These are phyloP conservation scores for Eugenia klotzschiana DNA, from an alignment of 441 rosid genomes.

Conservation along the genomic window DNA sequence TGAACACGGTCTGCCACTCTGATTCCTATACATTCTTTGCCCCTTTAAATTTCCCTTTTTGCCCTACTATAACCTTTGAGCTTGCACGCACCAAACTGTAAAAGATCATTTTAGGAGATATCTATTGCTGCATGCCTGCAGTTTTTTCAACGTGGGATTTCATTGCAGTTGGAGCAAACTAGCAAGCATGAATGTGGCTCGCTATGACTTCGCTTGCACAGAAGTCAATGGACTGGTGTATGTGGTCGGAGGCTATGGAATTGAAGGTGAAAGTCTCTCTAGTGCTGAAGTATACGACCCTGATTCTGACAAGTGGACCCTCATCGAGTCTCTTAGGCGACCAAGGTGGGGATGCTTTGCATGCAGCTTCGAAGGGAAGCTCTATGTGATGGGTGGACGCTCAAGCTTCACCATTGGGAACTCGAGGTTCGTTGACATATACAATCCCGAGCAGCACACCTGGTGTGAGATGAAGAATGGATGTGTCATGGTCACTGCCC, in stretches of 20 bases:
- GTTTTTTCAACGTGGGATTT: background rate
- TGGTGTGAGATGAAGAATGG: conserved; percentile 88
- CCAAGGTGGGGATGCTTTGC: conserved; percentile 94
- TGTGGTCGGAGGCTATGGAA: conserved; percentile 73
- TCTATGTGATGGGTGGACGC: conserved; percentile 97
- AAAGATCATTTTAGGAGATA: background rate
- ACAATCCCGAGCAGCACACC: conserved; percentile 45
- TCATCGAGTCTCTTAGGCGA: conserved; percentile 67
- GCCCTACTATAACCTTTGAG: background rate
- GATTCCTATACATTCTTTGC: background rate
- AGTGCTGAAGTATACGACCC: conserved; percentile 80
- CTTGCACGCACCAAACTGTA: background rate
- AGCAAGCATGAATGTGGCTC: conserved; percentile 64
- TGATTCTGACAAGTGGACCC: conserved; percentile 44
- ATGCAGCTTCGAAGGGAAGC: conserved; percentile 63
- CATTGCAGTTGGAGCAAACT: conserved; percentile 76
- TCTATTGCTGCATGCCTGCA: background rate
- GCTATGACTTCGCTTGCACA: conserved; percentile 80
- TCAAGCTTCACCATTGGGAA: conserved; percentile 91
- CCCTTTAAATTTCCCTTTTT: background rate
- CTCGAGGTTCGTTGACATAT: conserved; percentile 69
- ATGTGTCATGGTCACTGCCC: conserved; percentile 89
- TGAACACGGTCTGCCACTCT: background rate
- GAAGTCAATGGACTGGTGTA: conserved; percentile 75
- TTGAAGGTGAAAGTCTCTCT: conserved; percentile 59